phyloP scores from a whole-genome alignment of 2,329 filamentous ascomycete genomes.

The Fusarium buharicum region DNA sequence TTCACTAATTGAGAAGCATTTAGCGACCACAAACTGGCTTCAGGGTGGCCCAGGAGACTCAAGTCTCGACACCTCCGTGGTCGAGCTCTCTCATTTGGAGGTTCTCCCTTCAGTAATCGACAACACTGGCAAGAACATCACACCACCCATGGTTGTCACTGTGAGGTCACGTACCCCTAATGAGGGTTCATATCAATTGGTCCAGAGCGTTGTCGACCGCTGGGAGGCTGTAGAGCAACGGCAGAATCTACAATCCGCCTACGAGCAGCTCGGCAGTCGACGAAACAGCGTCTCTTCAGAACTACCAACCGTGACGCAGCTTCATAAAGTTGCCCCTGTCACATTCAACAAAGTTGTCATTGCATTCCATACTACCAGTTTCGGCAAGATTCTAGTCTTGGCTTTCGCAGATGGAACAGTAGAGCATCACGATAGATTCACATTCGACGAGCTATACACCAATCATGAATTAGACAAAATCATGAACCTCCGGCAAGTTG shows the following conservation, averaged over 20 bases:
- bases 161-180: conserved; percentile 72
- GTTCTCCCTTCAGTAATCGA: conserved; percentile 75
- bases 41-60: conserved; percentile 58
- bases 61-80: conserved; percentile 62
- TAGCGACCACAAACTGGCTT: conserved; percentile 68
- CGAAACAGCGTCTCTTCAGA: conserved; percentile 62
- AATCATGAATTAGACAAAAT: conserved; percentile 73
- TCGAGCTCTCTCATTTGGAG: conserved; percentile 77
- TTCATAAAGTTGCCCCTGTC: conserved; percentile 75
- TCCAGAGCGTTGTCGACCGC: conserved; percentile 79
- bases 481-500: conserved; percentile 77
- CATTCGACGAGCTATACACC: conserved; percentile 74
- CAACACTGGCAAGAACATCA: conserved; percentile 63
- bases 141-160: conserved; percentile 73
- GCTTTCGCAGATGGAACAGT: conserved; percentile 83
- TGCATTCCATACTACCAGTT: conserved; percentile 73
- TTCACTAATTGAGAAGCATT: conserved; percentile 63
- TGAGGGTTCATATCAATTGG: conserved; percentile 67
- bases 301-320: conserved; percentile 49
- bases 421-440: conserved; percentile 80
- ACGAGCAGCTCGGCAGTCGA: conserved; percentile 76
- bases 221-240: conserved; percentile 81
- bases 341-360: conserved; percentile 77
- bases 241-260: conserved; percentile 77
- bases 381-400: conserved; percentile 77